Conservation (phyloP, 2,329 filamentous ascomycete species). For the Neonectria ditissima region DNA sequence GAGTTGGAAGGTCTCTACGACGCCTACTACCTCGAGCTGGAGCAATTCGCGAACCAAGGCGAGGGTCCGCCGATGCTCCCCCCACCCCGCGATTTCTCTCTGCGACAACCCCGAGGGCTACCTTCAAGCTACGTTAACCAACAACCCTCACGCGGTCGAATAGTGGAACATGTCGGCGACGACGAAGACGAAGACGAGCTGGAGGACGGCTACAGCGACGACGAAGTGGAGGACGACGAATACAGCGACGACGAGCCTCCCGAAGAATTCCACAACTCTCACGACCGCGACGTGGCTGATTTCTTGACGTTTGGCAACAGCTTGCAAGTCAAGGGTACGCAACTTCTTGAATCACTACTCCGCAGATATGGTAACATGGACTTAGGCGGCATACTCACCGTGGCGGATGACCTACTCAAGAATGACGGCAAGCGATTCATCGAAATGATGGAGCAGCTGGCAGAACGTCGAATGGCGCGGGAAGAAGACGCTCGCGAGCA, state of each 20-base stretch:
- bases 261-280: conserved; percentile 74
- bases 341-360: conserved; percentile 58
- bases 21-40: conserved; percentile 97
- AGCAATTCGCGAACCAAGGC: conserved; percentile 93
- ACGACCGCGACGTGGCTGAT: conserved; percentile 78
- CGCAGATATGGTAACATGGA: conserved; percentile 61
- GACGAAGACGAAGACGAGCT: conserved; percentile 67
- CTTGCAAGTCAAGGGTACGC: conserved; percentile 87
- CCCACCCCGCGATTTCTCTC: conserved; percentile 70
- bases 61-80: conserved; percentile 68
- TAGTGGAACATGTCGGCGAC: conserved; percentile 74
- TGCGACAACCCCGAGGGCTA: conserved; percentile 68
- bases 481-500: conserved; percentile 84
- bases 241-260: conserved; percentile 75
- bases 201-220: conserved; percentile 63
- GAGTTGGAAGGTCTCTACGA: conserved; percentile 98
- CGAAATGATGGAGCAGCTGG: conserved; percentile 99
- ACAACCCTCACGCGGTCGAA: conserved; percentile 79
- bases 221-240: conserved; percentile 69
- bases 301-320: conserved; percentile 99
- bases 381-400: conserved; percentile 95
- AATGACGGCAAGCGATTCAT: conserved; percentile 99
- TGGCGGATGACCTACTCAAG: conserved; percentile 97
- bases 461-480: conserved; percentile 95
- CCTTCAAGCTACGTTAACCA: conserved; percentile 71